phyloP scores from a whole-genome alignment of 2,329 filamentous ascomycete species.

The Biscogniauxia marginata region DNA sequence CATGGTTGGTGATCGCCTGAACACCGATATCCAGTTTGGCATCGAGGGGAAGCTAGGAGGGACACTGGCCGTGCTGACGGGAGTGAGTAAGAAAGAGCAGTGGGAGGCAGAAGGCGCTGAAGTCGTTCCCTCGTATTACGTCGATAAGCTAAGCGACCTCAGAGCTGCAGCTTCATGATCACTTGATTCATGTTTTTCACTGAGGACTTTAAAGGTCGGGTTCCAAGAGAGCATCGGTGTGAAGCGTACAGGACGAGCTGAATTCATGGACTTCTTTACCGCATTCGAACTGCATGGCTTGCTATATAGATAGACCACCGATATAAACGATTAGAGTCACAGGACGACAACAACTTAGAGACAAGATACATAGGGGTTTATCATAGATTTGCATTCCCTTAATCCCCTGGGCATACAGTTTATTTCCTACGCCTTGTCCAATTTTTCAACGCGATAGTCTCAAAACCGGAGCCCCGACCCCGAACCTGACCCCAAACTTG shows the following conservation, averaged over 20 bases:
- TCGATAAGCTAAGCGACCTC: conserved; percentile 81
- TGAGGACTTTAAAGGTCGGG: neutral
- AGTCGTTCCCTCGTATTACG: conserved; percentile 77
- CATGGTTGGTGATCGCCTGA: conserved; percentile 92
- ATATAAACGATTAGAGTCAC: neutral
- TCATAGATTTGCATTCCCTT: too few species aligned
- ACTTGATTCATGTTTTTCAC: neutral
- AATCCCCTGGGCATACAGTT: neutral
- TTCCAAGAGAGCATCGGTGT: neutral
- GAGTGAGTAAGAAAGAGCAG: conserved; percentile 82
- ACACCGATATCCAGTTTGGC: conserved; percentile 96
- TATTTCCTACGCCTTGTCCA: neutral
- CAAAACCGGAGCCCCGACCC: neutral
- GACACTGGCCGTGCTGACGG: conserved; percentile 86
- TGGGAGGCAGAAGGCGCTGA: conserved; percentile 68
- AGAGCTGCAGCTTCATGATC: conserved; percentile 33
- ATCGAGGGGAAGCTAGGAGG: conserved; percentile 88
- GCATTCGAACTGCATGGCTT: too few species aligned
- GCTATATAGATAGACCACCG: too few species aligned
- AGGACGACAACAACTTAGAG: neutral
- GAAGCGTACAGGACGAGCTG: too few species aligned
- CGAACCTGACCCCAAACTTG: neutral
- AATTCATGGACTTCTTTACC: too few species aligned
- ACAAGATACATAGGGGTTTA: neutral
- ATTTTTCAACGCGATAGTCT: conserved; percentile 5